phyloP scores from a whole-genome alignment of 2,329 filamentous ascomycete species.

The Calonectria honghensis region DNA sequence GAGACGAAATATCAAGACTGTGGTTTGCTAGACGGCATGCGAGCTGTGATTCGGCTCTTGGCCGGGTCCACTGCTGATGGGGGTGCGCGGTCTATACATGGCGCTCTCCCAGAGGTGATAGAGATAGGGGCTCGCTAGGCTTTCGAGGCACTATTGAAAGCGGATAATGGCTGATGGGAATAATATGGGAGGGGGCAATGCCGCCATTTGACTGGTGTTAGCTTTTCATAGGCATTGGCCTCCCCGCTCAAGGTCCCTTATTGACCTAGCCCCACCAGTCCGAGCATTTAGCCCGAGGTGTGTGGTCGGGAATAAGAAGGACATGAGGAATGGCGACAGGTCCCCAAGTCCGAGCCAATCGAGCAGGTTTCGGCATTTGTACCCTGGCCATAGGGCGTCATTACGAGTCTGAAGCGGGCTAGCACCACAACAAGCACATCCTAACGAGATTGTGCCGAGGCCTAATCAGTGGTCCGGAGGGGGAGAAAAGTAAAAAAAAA shows the following conservation, averaged over 20 bases:
- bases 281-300: conserved; percentile 30
- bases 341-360: conserved; percentile 41
- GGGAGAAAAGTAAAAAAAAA: neutral
- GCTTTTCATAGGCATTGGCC: conserved; percentile 9
- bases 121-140: conserved; percentile 20
- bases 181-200: conserved; percentile 9
- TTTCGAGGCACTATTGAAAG: conserved; percentile 24
- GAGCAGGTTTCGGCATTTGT: conserved; percentile 35
- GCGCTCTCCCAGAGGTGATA: conserved; percentile 15
- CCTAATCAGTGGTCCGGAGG: conserved; percentile 18
- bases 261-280: conserved; percentile 16
- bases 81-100: conserved; percentile 11
- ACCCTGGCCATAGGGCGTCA: conserved; percentile 29
- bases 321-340: conserved; percentile 39
- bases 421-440: conserved; percentile 33
- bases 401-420: conserved; percentile 20
- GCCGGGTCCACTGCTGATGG: conserved; percentile 8
- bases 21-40: neutral
- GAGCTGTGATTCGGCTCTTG: conserved; percentile 17
- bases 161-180: conserved; percentile 25
- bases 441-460: conserved; percentile 42
- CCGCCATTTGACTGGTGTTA: conserved; percentile 18
- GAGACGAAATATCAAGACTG: conserved; percentile 27
- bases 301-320: conserved; percentile 51
- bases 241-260: conserved; percentile 26